phyloP scores from a whole-genome alignment of 495 filamentous ascomycete species.

The Terfezia claveryi region DNA sequence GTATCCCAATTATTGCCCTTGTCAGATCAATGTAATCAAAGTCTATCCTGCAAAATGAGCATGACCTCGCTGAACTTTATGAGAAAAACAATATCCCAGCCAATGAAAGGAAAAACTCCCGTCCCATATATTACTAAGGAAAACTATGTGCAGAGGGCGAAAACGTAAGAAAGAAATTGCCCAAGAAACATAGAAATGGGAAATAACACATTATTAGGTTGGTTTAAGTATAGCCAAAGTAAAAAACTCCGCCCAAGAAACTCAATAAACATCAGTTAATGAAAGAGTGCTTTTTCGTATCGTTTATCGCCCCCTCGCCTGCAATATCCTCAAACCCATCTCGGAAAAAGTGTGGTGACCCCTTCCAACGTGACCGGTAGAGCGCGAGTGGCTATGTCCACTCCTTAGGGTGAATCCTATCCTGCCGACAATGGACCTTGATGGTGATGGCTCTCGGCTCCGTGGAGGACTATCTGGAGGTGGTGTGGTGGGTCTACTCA shows the following conservation, averaged over 20 bases:
- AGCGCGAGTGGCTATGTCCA: too few relatives aligned
- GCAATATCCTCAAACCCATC: too few relatives aligned
- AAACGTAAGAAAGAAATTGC: not conserved
- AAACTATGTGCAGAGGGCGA: not conserved
- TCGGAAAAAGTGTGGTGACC: too few relatives aligned
- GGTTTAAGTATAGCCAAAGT: not conserved
- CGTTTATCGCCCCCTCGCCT: too few relatives aligned
- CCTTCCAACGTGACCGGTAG: too few relatives aligned
- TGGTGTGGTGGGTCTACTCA: constrained; percentile 10
- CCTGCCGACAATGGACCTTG: not conserved
- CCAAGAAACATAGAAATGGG: not conserved
- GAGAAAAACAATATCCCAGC: too few relatives aligned
- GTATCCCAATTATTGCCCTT: too few relatives aligned
- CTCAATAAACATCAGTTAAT: constrained; percentile 7
- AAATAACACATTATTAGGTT: not conserved
- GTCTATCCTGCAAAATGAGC: too few relatives aligned
- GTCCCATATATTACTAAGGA: not conserved
- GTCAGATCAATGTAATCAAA: too few relatives aligned
- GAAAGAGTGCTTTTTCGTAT: constrained; percentile 11
- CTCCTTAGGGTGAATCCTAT: too few relatives aligned
- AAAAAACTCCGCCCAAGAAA: not conserved
- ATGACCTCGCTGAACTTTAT: too few relatives aligned
- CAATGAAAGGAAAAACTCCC: not conserved
- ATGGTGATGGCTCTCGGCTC: constrained; percentile 9
- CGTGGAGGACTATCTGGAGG: constrained; percentile 17